phyloP scores from a whole-genome alignment of 164 flowering plant species.

The Berberis thunbergii region DNA sequence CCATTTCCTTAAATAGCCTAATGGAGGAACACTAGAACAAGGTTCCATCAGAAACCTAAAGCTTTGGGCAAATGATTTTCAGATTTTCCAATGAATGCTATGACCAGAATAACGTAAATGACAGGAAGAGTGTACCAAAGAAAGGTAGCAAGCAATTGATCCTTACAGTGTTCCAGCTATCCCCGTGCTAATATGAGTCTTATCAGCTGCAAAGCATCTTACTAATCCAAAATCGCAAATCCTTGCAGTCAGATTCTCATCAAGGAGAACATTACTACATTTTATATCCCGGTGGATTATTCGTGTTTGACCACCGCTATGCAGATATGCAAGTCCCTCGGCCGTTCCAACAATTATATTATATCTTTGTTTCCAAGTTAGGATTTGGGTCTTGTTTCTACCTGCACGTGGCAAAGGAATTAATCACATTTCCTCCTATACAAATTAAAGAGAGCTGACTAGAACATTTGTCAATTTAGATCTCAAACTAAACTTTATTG shows the following conservation, averaged over 20 bases:
- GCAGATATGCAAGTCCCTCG: slow-evolving; percentile 67
- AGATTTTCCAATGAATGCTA: too few relatives aligned
- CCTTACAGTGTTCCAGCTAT: slow-evolving; percentile 85
- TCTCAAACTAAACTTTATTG: background rate
- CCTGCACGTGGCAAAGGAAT: slow-evolving; percentile 19
- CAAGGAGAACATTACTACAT: slow-evolving; percentile 34
- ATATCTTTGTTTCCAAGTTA: slow-evolving; percentile 53
- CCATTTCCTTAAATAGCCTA: too few relatives aligned
- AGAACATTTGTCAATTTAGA: background rate
- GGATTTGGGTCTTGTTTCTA: slow-evolving; percentile 21
- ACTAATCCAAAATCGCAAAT: too few relatives aligned
- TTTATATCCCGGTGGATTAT: slow-evolving; percentile 79
- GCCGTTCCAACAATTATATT: slow-evolving; percentile 57
- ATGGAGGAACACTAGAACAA: too few relatives aligned
- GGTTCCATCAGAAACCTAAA: too few relatives aligned
- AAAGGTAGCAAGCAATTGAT: background rate
- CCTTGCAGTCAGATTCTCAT: too few relatives aligned
- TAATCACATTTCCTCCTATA: too few relatives aligned
- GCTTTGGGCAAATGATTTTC: too few relatives aligned
- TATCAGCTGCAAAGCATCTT: slow-evolving; percentile 13
- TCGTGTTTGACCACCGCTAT: slow-evolving; percentile 41
- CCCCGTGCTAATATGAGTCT: slow-evolving; percentile 65
- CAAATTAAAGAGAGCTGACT: background rate
- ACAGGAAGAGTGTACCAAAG: too few relatives aligned
- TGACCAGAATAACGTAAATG: too few relatives aligned